Percentiles rank a stretch among this genome's conserved stretches.
These are phyloP conservation scores for Coemansia sp. DNA, from an alignment of 192 early-diverging fungal genomes.

Conservation along the genomic window DNA sequence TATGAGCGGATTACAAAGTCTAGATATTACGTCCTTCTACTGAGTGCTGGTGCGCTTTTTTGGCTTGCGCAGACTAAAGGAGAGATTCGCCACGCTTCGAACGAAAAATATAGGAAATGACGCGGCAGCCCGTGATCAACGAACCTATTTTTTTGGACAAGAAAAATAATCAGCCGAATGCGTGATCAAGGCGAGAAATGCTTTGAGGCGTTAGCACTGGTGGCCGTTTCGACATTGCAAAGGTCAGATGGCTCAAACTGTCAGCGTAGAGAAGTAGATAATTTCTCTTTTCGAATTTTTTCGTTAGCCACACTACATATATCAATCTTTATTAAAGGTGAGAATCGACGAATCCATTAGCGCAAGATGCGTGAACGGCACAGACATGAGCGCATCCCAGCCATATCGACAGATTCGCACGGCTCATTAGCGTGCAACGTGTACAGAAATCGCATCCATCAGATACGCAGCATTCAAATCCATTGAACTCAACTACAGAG, in stretches of 20 bases:
- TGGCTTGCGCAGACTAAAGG: too few species aligned
- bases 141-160: not conserved
- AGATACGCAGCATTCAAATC: not conserved
- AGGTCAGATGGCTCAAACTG: constrained; percentile 6
- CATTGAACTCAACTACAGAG: not conserved
- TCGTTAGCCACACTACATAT: constrained; percentile 30
- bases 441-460: constrained; percentile 4
- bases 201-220: not conserved
- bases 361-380: not conserved
- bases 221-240: not conserved
- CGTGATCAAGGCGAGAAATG: not conserved
- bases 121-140: constrained; percentile 13
- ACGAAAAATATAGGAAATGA: not conserved
- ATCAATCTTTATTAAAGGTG: constrained; percentile 35
- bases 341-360: constrained; percentile 38
- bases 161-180: not conserved
- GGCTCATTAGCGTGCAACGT: not conserved
- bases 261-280: not conserved
- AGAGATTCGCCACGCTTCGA: too few species aligned
- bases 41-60: too few species aligned
- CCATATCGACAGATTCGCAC: not conserved
- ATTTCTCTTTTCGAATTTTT: constrained; percentile 28
- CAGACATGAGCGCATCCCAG: not conserved
- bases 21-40: not conserved
- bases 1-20: not conserved